These are phyloP conservation scores for Cystofilobasidium bisporidii DNA, from an alignment of 768 basidiomycete species.

Conservation along the genomic window DNA sequence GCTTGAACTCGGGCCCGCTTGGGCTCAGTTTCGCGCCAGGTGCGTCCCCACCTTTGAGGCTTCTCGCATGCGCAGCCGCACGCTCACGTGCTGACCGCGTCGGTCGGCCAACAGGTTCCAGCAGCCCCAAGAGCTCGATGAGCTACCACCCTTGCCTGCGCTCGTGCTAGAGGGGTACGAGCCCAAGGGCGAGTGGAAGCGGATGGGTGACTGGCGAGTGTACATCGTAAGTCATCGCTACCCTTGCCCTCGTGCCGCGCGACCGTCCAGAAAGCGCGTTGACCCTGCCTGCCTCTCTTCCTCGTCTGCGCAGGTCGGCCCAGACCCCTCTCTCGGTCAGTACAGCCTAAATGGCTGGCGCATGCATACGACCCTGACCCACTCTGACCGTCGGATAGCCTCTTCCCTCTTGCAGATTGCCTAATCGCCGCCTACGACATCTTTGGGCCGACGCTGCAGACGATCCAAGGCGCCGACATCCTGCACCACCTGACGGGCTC, in stretches of 20 bases:
- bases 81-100: neutral
- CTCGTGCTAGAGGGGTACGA: conserved; percentile 3
- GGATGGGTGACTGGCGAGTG: conserved; percentile 1
- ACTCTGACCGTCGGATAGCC: too few relatives aligned
- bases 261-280: too few relatives aligned
- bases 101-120: neutral
- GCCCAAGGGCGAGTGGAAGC: conserved; percentile 11
- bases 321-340: conserved; percentile 2
- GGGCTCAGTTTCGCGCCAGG: neutral
- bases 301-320: conserved; percentile 4
- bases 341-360: neutral
- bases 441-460: conserved; percentile 10
- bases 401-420: conserved; percentile 1
- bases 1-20: neutral
- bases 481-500: conserved; percentile 12
- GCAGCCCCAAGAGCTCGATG: neutral
- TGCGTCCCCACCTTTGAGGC: neutral
- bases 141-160: conserved; percentile 1
- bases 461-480: conserved; percentile 22
- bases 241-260: too few relatives aligned
- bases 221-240: conserved; percentile 5
- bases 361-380: too few relatives aligned
- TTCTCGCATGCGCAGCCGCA: too few relatives aligned
- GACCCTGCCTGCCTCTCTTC: too few relatives aligned
- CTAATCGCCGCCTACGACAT: conserved; percentile 7